These are phyloP conservation scores for Tylopilus orsonianus DNA, from an alignment of 1,284 basidiomycete species.

Conservation along the genomic window DNA sequence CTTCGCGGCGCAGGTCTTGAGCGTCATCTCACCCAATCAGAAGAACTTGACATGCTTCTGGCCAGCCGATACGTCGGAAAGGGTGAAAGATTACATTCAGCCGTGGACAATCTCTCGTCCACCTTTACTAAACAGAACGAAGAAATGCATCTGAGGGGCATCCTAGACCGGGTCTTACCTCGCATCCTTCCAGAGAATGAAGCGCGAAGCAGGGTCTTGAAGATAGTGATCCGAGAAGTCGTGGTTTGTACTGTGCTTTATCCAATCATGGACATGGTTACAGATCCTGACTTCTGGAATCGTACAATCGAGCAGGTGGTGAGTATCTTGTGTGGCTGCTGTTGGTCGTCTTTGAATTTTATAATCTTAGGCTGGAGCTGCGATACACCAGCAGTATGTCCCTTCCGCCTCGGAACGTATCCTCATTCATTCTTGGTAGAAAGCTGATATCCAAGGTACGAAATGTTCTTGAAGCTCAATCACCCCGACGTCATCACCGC, in stretches of 20 bases:
- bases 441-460: conserved; percentile 83
- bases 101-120: conserved; percentile 82
- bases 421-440: conserved; percentile 38
- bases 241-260: conserved; percentile 79
- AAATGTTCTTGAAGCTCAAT: conserved; percentile 77
- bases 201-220: conserved; percentile 66
- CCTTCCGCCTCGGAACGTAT: not conserved
- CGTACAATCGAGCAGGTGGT: conserved; percentile 87
- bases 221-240: conserved; percentile 79
- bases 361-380: conserved; percentile 72
- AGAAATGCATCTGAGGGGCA: conserved; percentile 75
- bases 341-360: conserved; percentile 7
- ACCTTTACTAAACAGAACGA: conserved; percentile 88
- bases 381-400: conserved; percentile 85
- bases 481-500: conserved; percentile 52
- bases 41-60: conserved; percentile 82
- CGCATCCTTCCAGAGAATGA: conserved; percentile 77
- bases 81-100: conserved; percentile 70
- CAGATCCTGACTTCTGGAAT: conserved; percentile 98
- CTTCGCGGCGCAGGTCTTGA: conserved; percentile 75
- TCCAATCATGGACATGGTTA: conserved; percentile 88
- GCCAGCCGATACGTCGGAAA: conserved; percentile 72
- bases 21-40: conserved; percentile 77
- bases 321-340: conserved; percentile 32
- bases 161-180: conserved; percentile 72